These are phyloP conservation scores for Pyrrhoderma lamaoense DNA, from an alignment of 1,284 basidiomycete species.

Conservation along the genomic window DNA sequence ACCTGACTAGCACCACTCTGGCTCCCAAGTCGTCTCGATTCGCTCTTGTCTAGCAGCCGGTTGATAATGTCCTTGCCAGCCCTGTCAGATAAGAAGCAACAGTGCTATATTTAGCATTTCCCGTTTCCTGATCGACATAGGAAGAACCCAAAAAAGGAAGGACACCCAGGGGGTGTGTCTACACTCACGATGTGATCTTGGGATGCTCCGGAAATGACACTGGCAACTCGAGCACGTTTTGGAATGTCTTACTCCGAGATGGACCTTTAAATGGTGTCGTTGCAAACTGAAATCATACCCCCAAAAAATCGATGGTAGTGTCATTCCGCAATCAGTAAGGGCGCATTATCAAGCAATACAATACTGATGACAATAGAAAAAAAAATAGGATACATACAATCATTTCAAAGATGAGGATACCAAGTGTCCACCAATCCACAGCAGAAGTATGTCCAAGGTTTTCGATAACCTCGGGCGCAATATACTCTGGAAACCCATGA, in stretches of 20 bases:
- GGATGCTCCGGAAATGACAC: slow-evolving; percentile 86
- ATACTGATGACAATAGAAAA: slow-evolving; percentile 1
- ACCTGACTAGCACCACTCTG: slow-evolving; percentile 95
- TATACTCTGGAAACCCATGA: slow-evolving; percentile 67
- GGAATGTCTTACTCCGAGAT: slow-evolving; percentile 92
- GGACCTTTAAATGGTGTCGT: slow-evolving; percentile 98
- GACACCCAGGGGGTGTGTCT: not conserved
- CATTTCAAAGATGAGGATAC: slow-evolving; percentile 99
- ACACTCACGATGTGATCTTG: slow-evolving; percentile 73
- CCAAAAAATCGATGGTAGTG: slow-evolving; percentile 18
- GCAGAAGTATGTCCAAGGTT: slow-evolving; percentile 96
- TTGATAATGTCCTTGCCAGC: slow-evolving; percentile 83
- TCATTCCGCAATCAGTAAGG: slow-evolving; percentile 4
- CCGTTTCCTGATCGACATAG: not conserved
- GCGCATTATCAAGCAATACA: not conserved
- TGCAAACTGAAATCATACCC: no score
- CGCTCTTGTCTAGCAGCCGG: slow-evolving; percentile 90
- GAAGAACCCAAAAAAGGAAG: not conserved
- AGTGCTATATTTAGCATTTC: not conserved
- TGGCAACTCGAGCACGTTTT: slow-evolving; percentile 86
- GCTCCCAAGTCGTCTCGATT: slow-evolving; percentile 83
- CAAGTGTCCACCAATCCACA: slow-evolving; percentile 99
- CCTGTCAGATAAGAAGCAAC: slow-evolving; percentile 34
- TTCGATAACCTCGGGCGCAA: slow-evolving; percentile 97
- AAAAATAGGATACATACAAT: slow-evolving; percentile 65